Evolutionary conservation across 2,329 filamentous ascomycete species (phyloP), one percentile per base, ranked within the genome.

Genomic region (Xylaria digitata): DNA sequence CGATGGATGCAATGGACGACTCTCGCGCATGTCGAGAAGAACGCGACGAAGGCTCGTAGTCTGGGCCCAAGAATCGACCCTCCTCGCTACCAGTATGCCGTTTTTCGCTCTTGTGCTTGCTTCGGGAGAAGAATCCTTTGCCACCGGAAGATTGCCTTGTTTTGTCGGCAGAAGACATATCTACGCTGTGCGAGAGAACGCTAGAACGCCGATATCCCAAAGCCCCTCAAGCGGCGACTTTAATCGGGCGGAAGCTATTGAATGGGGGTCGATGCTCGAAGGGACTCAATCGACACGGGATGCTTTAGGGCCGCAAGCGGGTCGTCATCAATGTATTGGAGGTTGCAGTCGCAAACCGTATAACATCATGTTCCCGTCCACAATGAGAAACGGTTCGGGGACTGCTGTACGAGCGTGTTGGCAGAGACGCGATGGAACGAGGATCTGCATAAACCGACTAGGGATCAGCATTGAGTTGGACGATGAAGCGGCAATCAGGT

Each of bases 101-200:
- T 78, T 89, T 89, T 75, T 87, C 87, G 74, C 86, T 85, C 80
- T 90, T 92, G 80, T 96, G 91, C 82, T 93, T 96, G 82, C 90
- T 92, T 77, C 94, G 89, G 75, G 93, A 94, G 83, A 97, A 97
- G 84, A 97, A 93, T 78, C 89, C 87, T 77, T 89, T 90, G 76
- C 85, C 85, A 74, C 82, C 82, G 63, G 92, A 94, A 71, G 92
- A 93, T 84, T 95, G 92, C 80, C 92, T 89, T 75, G 90, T 86
- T 83, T 94, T 93, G 83, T 92, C 90, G 83, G 91, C 85, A 77
- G 87, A 85, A 75, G 89, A 84, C 88, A 88, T 88, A 62, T 65
- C 70, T 73, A 62, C 63, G 61, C 62, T 61, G 61, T 64, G 52
- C 65, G 61, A 58, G 55, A 64, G 70, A 69, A 72, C 73, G 71